Evolutionary conservation across 2,329 filamentous ascomycete species (phyloP).

Genomic region (Fusarium papillatum): DNA sequence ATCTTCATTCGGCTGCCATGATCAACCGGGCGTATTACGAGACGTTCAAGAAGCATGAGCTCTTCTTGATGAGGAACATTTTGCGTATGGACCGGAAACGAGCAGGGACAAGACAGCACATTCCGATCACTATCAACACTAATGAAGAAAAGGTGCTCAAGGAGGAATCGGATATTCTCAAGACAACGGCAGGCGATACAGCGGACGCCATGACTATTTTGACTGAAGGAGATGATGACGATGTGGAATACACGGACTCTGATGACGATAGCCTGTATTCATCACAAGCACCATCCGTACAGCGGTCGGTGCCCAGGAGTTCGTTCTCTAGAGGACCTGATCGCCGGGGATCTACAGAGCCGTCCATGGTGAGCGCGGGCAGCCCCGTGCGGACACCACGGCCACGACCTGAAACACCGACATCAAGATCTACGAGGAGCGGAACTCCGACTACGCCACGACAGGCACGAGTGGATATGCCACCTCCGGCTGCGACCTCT

Average conservation of each 20-base stretch:
- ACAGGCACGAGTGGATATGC: constrained; percentile 26
- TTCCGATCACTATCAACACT: constrained; percentile 41
- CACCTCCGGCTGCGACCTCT: constrained; percentile 3
- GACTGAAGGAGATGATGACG: constrained; percentile 47
- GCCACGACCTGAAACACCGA: constrained; percentile 34
- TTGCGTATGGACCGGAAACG: constrained; percentile 46
- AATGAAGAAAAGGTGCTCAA: constrained; percentile 52
- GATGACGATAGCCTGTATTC: constrained; percentile 42
- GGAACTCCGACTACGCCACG: constrained; percentile 37
- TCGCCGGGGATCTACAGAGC: constrained; percentile 31
- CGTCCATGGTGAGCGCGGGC: constrained; percentile 22
- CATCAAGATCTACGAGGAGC: constrained; percentile 31
- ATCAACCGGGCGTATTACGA: constrained; percentile 58
- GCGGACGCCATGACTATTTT: constrained; percentile 47
- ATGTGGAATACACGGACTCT: constrained; percentile 38
- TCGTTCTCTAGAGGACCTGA: constrained; percentile 24
- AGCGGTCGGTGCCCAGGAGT: constrained; percentile 26
- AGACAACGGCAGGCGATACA: constrained; percentile 42
- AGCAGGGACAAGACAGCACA: constrained; percentile 27
- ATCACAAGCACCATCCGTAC: constrained; percentile 29
- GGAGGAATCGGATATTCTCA: constrained; percentile 47
- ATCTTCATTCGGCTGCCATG: constrained; percentile 59
- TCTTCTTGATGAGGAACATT: constrained; percentile 53
- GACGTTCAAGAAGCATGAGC: constrained; percentile 60
- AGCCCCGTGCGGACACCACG: constrained; percentile 36